Percentiles rank a stretch among this genome's conserved stretches.
These are phyloP conservation scores for Tagetes erecta DNA, from an alignment of 129 eudicot genomes.

Conservation along the genomic window DNA sequence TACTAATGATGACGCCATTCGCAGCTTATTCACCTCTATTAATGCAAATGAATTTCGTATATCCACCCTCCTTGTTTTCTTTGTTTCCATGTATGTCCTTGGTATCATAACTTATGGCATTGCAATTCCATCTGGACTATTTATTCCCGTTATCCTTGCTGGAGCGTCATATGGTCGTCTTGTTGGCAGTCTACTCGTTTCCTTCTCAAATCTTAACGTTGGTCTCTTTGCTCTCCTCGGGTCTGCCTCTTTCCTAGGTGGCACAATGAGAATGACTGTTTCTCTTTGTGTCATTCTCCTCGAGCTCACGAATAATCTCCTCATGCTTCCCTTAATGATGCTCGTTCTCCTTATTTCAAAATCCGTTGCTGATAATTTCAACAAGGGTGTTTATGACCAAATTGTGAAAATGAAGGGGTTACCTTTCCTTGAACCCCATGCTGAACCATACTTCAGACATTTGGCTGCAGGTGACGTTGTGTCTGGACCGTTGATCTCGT, in stretches of 20 bases:
- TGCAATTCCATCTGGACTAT: slow-evolving; percentile 94
- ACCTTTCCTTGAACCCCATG: slow-evolving; percentile 89
- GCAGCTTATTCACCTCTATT: slow-evolving; percentile 61
- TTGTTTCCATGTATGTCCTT: slow-evolving; percentile 50
- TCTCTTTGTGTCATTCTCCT: slow-evolving; percentile 91
- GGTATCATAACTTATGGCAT: slow-evolving; percentile 95
- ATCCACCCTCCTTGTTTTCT: slow-evolving; percentile 65
- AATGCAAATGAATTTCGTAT: slow-evolving; percentile 55
- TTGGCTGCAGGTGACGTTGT: slow-evolving; percentile 85
- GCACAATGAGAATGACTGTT: slow-evolving; percentile 99
- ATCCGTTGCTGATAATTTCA: slow-evolving; percentile 89
- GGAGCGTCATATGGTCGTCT: slow-evolving; percentile 94
- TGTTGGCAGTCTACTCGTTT: slow-evolving; percentile 53
- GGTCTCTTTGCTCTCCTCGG: slow-evolving; percentile 95
- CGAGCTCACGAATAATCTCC: slow-evolving; percentile 78
- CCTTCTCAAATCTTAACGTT: slow-evolving; percentile 58
- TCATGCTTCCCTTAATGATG: slow-evolving; percentile 89
- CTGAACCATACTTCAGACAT: slow-evolving; percentile 91
- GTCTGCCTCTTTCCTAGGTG: slow-evolving; percentile 95
- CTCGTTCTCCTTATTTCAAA: slow-evolving; percentile 86
- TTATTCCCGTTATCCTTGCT: slow-evolving; percentile 93
- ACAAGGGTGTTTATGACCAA: slow-evolving; percentile 89
- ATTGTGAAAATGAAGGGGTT: slow-evolving; percentile 87
- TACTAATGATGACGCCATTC: slow-evolving; percentile 94
- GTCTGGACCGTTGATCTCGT: slow-evolving; percentile 79